phyloP scores from a whole-genome alignment of 129 eudicot genomes.

The Flaveria robusta region DNA sequence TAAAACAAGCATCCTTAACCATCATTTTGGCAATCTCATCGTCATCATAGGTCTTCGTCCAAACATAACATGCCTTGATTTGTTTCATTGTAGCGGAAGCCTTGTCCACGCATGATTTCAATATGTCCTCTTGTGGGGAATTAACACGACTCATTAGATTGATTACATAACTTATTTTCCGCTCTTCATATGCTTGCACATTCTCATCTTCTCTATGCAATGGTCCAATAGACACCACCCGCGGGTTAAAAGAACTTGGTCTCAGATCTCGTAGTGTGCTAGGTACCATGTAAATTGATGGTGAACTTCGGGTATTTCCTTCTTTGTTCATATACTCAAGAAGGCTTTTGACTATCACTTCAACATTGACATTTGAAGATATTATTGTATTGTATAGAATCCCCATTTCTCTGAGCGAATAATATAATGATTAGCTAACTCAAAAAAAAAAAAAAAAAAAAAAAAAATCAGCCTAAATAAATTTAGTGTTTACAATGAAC shows the following conservation, averaged over 20 bases:
- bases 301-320: not conserved
- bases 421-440: no score
- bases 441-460: no score
- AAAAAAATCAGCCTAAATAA: no score
- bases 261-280: conserved; percentile 9
- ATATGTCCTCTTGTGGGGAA: not conserved
- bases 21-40: not conserved
- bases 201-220: conserved; percentile 11
- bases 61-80: not conserved
- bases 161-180: not conserved
- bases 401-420: no score
- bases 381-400: no score
- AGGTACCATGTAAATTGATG: conserved; percentile 30
- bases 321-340: not conserved
- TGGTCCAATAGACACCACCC: conserved; percentile 31
- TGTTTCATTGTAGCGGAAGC: not conserved
- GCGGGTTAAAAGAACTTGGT: conserved; percentile 15
- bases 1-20: conserved; percentile 12
- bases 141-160: not conserved
- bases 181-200: conserved; percentile 15
- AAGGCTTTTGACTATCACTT: not conserved
- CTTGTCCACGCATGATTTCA: conserved; percentile 5
- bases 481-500: no score
- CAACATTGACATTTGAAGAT: not conserved
- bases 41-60: not conserved